Conservation (phyloP, 2,329 filamentous ascomycete species). For the Cladosporium velox region DNA sequence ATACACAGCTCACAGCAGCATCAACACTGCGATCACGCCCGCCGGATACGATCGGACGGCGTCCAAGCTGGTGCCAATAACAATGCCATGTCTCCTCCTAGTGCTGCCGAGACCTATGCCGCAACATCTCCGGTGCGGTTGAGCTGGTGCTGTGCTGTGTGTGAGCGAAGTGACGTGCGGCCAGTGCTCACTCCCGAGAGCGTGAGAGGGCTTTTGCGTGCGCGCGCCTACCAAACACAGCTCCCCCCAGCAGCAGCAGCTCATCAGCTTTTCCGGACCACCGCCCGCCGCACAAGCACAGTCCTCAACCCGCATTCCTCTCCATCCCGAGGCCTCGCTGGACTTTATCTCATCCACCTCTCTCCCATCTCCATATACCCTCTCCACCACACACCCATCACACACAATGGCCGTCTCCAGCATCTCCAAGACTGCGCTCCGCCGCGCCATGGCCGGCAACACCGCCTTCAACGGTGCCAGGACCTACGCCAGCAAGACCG, state of each 20-base stretch:
- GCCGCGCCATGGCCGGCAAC: slow-evolving; percentile 66
- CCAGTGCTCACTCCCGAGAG: slow-evolving; percentile 10
- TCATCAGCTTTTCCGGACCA: slow-evolving; percentile 15
- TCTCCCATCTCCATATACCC: slow-evolving; percentile 8
- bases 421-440: slow-evolving; percentile 68
- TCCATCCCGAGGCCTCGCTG: slow-evolving; percentile 12
- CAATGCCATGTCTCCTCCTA: not conserved
- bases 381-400: slow-evolving; percentile 3
- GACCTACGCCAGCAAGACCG: slow-evolving; percentile 90
- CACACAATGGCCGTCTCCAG: slow-evolving; percentile 35
- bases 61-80: not conserved
- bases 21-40: not conserved
- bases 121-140: slow-evolving; percentile 6
- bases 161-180: slow-evolving; percentile 9
- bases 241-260: slow-evolving; percentile 11
- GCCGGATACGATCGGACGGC: not conserved
- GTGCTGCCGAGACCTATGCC: slow-evolving; percentile 2
- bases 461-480: slow-evolving; percentile 76
- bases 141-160: not conserved
- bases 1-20: not conserved
- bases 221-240: not conserved
- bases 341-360: slow-evolving; percentile 12
- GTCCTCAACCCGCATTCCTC: slow-evolving; percentile 8
- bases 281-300: slow-evolving; percentile 4
- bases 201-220: not conserved